A percentile compares a stretch with the other conserved stretches of the same genome.
Evolutionary conservation across 805 yeast genomes (phyloP).

Genomic region (Diddensiella santjacobensis): DNA sequence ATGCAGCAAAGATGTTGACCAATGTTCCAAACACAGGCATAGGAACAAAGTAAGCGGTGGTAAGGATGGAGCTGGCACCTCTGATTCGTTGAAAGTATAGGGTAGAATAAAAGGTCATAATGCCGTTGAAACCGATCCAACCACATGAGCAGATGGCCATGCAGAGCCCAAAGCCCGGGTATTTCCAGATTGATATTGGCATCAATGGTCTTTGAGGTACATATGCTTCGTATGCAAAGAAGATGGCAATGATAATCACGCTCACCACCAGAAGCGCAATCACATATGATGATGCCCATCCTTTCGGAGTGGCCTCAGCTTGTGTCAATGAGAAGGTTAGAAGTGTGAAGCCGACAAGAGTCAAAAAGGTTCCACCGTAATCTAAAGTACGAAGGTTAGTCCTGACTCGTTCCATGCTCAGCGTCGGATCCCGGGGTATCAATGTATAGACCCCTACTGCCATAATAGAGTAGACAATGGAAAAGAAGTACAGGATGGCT

Average conservation of each 20-base stretch:
- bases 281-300: slow-evolving; percentile 48
- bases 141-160: slow-evolving; percentile 38
- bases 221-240: slow-evolving; percentile 40
- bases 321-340: slow-evolving; percentile 45
- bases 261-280: slow-evolving; percentile 43
- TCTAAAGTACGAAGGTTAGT: slow-evolving; percentile 35
- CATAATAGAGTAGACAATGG: slow-evolving; percentile 37
- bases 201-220: slow-evolving; percentile 43
- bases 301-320: slow-evolving; percentile 39
- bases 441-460: slow-evolving; percentile 28
- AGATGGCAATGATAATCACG: slow-evolving; percentile 31
- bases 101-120: slow-evolving; percentile 38
- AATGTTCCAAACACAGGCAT: slow-evolving; percentile 41
- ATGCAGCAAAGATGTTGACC: slow-evolving; percentile 46
- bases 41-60: slow-evolving; percentile 44
- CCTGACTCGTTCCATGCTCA: slow-evolving; percentile 26
- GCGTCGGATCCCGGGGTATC: slow-evolving; percentile 38
- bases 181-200: slow-evolving; percentile 45
- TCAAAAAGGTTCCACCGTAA: slow-evolving; percentile 43
- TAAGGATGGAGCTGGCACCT: slow-evolving; percentile 38
- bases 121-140: slow-evolving; percentile 45
- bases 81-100: slow-evolving; percentile 43
- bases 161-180: slow-evolving; percentile 37
- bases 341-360: slow-evolving; percentile 39
- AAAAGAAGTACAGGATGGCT: slow-evolving; percentile 39